Percentiles rank a stretch among this genome's conserved stretches.
phyloP scores from a whole-genome alignment of 768 basidiomycete species.

The Leccinum truebloodii region DNA sequence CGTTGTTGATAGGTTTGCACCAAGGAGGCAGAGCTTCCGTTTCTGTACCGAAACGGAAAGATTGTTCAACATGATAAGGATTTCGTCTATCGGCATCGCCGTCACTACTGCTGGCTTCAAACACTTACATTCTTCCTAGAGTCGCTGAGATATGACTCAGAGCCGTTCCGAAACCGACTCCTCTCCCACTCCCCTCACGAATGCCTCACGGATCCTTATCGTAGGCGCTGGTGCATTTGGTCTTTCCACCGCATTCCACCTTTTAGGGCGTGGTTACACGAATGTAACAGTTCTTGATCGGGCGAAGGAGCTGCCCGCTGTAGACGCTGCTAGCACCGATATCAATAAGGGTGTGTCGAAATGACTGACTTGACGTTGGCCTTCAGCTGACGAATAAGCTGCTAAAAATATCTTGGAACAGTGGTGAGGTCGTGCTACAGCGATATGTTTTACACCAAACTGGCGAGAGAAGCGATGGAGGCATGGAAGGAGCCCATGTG shows the following conservation, averaged over 20 bases:
- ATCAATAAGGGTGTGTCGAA: slow-evolving; percentile 38
- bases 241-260: slow-evolving; percentile 80
- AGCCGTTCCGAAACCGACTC: not conserved
- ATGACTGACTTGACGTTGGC: not conserved
- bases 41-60: not conserved
- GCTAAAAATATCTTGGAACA: slow-evolving; percentile 28
- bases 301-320: slow-evolving; percentile 67
- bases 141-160: slow-evolving; percentile 7
- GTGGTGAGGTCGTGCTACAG: slow-evolving; percentile 76
- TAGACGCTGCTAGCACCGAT: slow-evolving; percentile 74
- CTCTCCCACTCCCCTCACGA: slow-evolving; percentile 1
- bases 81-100: not conserved
- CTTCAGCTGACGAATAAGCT: not conserved
- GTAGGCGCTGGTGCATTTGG: slow-evolving; percentile 88
- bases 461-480: slow-evolving; percentile 76
- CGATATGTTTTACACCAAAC: slow-evolving; percentile 64
- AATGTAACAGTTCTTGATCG: slow-evolving; percentile 78
- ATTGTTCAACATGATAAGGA: not conserved
- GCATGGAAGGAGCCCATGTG: slow-evolving; percentile 74
- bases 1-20: not conserved
- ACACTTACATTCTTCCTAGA: not conserved
- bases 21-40: not conserved
- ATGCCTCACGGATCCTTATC: slow-evolving; percentile 45
- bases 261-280: slow-evolving; percentile 67
- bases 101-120: not conserved